A percentile compares a stretch with the other conserved stretches of the same genome.
phyloP scores from a whole-genome alignment of 202 grass and related monocot species.

The Eragrostis tef region DNA sequence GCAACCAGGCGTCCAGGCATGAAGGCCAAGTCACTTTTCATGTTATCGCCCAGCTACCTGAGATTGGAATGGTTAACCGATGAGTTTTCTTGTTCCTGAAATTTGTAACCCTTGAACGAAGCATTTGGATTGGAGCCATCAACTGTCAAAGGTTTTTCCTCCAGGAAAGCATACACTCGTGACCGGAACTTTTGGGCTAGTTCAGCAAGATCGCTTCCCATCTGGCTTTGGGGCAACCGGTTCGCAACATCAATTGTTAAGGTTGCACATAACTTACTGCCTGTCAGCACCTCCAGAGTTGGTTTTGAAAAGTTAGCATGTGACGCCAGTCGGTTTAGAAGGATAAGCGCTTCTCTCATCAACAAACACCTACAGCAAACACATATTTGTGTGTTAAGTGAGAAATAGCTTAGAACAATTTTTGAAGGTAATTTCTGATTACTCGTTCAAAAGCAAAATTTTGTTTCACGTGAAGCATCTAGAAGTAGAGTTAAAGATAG shows the following conservation, averaged over 20 bases:
- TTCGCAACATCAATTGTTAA: slow-evolving; percentile 72
- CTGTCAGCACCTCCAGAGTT: slow-evolving; percentile 68
- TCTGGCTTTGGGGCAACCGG: slow-evolving; percentile 60
- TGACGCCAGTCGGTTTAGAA: slow-evolving; percentile 83
- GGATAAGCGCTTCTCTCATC: slow-evolving; percentile 82
- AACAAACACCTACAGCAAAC: slow-evolving; percentile 59
- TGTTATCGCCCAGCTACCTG: slow-evolving; percentile 2
- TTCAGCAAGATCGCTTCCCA: slow-evolving; percentile 63
- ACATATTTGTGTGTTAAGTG: slow-evolving; percentile 2
- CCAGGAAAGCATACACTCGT: slow-evolving; percentile 67
- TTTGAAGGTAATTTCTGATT: background rate
- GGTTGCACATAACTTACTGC: slow-evolving; percentile 58
- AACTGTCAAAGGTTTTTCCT: slow-evolving; percentile 53
- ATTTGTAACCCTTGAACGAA: slow-evolving; percentile 42
- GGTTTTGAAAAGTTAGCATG: slow-evolving; percentile 72
- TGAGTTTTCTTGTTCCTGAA: slow-evolving; percentile 39
- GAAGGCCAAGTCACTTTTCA: background rate
- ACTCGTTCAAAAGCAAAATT: background rate
- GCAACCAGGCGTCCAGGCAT: background rate
- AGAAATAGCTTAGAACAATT: background rate
- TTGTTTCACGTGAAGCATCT: background rate
- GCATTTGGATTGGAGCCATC: slow-evolving; percentile 12
- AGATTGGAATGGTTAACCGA: background rate
- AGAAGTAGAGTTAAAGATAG: background rate
- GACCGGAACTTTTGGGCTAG: slow-evolving; percentile 66